Conservation (phyloP, 768 basidiomycete genomes). For the Artomyces pyxidatus region DNA sequence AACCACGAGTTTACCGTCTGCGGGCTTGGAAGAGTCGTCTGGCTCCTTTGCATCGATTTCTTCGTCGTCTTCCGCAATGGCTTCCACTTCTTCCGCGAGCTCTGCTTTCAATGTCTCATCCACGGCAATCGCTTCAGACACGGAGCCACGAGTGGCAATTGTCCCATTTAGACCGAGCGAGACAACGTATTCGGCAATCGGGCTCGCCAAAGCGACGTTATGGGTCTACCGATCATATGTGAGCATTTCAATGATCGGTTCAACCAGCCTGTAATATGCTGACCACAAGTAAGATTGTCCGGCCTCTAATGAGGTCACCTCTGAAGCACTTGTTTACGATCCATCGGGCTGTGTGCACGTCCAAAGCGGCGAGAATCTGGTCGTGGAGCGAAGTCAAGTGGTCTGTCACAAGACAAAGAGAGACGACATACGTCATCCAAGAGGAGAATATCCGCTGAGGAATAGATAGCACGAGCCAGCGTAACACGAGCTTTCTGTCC, state of each 20-base stretch:
- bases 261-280: no score
- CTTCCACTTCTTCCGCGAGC: conserved; percentile 16
- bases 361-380: conserved; percentile 41
- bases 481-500: conserved; percentile 50
- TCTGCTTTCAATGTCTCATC: conserved; percentile 28
- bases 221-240: conserved; percentile 37
- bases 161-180: conserved; percentile 47
- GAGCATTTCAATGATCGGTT: no score
- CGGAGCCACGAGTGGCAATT: conserved; percentile 39
- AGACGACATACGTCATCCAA: conserved; percentile 64
- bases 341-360: conserved; percentile 44
- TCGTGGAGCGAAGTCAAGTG: no score
- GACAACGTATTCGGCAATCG: conserved; percentile 50
- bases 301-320: conserved; percentile 37
- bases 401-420: no score
- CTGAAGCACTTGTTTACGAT: conserved; percentile 43
- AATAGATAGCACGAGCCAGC: conserved; percentile 52
- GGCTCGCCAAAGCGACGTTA: conserved; percentile 42
- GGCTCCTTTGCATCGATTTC: conserved; percentile 18
- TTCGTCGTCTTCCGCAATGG: conserved; percentile 21
- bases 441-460: conserved; percentile 53
- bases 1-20: conserved; percentile 51
- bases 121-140: conserved; percentile 37
- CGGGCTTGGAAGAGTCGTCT: conserved; percentile 16
- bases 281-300: conserved; percentile 47